Percentiles rank a stretch among this genome's conserved stretches.
Evolutionary conservation across 2,329 filamentous ascomycete species (phyloP).

Genomic region (Chrysoporthe cubensis): DNA sequence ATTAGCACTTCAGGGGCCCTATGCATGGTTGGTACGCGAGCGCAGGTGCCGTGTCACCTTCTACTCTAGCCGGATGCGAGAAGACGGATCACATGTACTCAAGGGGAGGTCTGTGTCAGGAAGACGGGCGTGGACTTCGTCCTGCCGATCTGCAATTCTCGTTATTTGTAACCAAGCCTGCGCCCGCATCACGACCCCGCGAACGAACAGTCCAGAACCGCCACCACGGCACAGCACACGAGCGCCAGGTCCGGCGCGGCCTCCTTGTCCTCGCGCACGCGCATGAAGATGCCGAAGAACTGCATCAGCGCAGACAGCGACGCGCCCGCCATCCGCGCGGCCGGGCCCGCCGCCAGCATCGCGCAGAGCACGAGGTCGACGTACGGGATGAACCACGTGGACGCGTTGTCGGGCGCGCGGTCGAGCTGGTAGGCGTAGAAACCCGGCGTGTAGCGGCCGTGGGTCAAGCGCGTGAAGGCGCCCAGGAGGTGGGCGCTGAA

Average conservation of each 20-base stretch:
- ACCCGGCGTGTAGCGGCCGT: slow-evolving; percentile 32
- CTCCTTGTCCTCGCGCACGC: slow-evolving; percentile 17
- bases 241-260: slow-evolving; percentile 20
- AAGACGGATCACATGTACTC: neutral
- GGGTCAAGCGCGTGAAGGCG: slow-evolving; percentile 32
- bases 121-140: too few species aligned
- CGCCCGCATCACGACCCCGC: neutral
- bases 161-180: neutral
- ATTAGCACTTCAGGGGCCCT: neutral
- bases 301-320: slow-evolving; percentile 27
- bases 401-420: slow-evolving; percentile 31
- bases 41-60: neutral
- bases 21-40: neutral
- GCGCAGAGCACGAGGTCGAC: slow-evolving; percentile 29
- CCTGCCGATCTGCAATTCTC: neutral
- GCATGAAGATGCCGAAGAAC: slow-evolving; percentile 30
- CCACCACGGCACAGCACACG: slow-evolving; percentile 5
- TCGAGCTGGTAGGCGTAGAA: slow-evolving; percentile 34
- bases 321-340: slow-evolving; percentile 17
- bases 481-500: slow-evolving; percentile 28
- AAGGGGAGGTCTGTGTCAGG: neutral
- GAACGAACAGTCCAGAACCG: slow-evolving; percentile 9
- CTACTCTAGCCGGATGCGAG: neutral
- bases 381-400: slow-evolving; percentile 30
- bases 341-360: slow-evolving; percentile 15